Conservation (phyloP, 495 filamentous ascomycete species). For the Melanomma pulvis-pyrius region DNA sequence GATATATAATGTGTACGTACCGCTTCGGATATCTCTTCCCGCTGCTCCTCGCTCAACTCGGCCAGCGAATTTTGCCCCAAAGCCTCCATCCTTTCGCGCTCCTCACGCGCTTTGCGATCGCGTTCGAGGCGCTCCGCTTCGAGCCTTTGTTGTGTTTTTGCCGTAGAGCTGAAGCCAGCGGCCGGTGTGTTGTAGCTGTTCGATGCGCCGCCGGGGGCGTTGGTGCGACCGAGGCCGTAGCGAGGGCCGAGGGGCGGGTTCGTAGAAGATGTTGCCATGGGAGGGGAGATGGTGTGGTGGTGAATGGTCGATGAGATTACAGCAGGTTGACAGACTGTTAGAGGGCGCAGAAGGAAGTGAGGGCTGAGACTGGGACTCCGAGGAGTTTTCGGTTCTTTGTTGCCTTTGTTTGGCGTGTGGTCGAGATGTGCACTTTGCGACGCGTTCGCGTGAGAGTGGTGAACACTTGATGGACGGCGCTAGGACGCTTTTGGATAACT, state of each 20-base stretch:
- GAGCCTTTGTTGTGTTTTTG: constrained; percentile 41
- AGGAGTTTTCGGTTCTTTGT: not conserved
- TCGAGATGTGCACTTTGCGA: constrained; percentile 10
- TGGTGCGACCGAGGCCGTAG: constrained; percentile 29
- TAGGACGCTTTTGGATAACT: not conserved
- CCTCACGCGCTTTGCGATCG: constrained; percentile 45
- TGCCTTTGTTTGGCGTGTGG: constrained; percentile 20
- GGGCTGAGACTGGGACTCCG: not conserved
- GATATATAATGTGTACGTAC: constrained; percentile 55
- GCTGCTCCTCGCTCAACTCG: constrained; percentile 77
- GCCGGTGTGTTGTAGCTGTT: constrained; percentile 31
- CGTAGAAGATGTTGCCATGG: constrained; percentile 34
- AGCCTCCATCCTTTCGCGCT: constrained; percentile 47
- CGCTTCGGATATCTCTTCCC: constrained; percentile 87
- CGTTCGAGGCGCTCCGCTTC: constrained; percentile 47
- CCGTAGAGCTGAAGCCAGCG: constrained; percentile 8
- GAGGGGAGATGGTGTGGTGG: not conserved
- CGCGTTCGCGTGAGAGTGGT: constrained; percentile 19
- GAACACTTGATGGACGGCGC: constrained; percentile 7
- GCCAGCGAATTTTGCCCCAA: constrained; percentile 43
- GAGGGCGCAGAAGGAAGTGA: not conserved
- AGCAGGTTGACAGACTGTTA: too few relatives aligned
- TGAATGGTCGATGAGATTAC: not conserved
- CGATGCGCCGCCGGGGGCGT: constrained; percentile 12
- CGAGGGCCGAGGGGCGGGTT: constrained; percentile 26